These are phyloP conservation scores for Tricholoma sp. DNA, from an alignment of 768 basidiomycete species.

Conservation along the genomic window DNA sequence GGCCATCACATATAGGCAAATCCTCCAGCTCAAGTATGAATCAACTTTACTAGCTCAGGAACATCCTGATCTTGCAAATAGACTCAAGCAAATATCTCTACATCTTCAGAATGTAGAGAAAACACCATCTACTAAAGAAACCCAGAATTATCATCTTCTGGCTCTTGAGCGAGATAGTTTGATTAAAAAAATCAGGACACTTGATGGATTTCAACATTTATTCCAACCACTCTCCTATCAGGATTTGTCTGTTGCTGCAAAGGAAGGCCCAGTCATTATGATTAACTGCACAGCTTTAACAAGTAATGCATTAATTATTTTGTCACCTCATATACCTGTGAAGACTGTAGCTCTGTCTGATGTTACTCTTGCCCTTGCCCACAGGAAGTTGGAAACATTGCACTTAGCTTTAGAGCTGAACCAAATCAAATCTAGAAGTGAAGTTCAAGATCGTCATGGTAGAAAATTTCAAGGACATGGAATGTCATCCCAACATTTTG, in stretches of 20 bases:
- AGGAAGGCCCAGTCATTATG: slow-evolving; percentile 14
- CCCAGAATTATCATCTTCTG: background rate
- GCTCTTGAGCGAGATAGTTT: slow-evolving; percentile 5
- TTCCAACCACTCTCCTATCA: slow-evolving; percentile 2
- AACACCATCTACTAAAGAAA: background rate
- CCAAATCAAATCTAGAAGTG: background rate
- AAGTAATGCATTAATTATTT: slow-evolving; percentile 15
- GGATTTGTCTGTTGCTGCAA: slow-evolving; percentile 6
- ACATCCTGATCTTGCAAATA: background rate
- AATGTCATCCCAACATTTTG: background rate
- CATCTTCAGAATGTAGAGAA: background rate
- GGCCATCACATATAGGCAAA: slow-evolving; percentile 4
- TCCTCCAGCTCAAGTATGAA: slow-evolving; percentile 2
- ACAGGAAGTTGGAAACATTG: background rate
- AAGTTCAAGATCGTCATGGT: background rate
- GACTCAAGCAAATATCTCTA: slow-evolving; percentile 1
- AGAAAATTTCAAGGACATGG: background rate
- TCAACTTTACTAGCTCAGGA: background rate
- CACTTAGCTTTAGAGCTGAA: background rate
- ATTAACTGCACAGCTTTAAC: slow-evolving; percentile 5
- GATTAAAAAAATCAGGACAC: slow-evolving; percentile 8
- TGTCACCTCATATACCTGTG: slow-evolving; percentile 2
- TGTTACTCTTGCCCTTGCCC: background rate
- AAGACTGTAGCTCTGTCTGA: slow-evolving; percentile 3
- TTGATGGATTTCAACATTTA: slow-evolving; percentile 10